A percentile compares a stretch with the other conserved stretches of the same genome.
These are phyloP conservation scores for Acacia crassicarpa DNA, from an alignment of 306 rosid genomes.

Conservation along the genomic window DNA sequence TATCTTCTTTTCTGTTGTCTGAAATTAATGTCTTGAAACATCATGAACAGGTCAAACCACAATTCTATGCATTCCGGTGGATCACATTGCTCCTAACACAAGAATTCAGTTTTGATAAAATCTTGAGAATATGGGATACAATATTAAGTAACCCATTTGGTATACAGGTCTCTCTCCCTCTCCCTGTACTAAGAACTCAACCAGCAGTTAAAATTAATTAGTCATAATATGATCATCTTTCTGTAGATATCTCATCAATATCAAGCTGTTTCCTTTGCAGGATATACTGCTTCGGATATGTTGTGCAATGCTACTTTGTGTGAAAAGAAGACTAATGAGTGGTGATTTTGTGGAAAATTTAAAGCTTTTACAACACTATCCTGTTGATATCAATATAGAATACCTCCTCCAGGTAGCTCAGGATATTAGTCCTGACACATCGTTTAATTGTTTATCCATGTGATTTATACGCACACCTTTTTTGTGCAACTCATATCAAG, in stretches of 20 bases:
- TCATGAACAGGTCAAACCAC: conserved; percentile 64
- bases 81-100: conserved; percentile 81
- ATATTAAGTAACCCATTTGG: conserved; percentile 72
- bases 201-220: conserved; percentile 4
- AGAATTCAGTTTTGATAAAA: conserved; percentile 66
- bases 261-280: conserved; percentile 38
- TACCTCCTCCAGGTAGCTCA: conserved; percentile 73
- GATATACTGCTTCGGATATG: conserved; percentile 85
- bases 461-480: conserved; percentile 22
- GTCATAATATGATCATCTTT: not conserved
- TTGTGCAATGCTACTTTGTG: conserved; percentile 78
- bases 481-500: conserved; percentile 10
- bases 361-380: conserved; percentile 74
- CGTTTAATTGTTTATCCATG: conserved; percentile 49
- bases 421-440: conserved; percentile 61
- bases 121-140: conserved; percentile 86
- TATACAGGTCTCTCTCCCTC: conserved; percentile 59
- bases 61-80: conserved; percentile 84
- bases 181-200: not conserved
- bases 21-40: conserved; percentile 17
- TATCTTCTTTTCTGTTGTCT: conserved; percentile 19
- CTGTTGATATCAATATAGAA: conserved; percentile 62
- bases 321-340: conserved; percentile 56
- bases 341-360: conserved; percentile 80
- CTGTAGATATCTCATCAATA: not conserved